A percentile compares a stretch with the other conserved stretches of the same genome.
Evolutionary conservation across 179 eudicot genomes (phyloP).

Genomic region (Actinidia chinensis): DNA sequence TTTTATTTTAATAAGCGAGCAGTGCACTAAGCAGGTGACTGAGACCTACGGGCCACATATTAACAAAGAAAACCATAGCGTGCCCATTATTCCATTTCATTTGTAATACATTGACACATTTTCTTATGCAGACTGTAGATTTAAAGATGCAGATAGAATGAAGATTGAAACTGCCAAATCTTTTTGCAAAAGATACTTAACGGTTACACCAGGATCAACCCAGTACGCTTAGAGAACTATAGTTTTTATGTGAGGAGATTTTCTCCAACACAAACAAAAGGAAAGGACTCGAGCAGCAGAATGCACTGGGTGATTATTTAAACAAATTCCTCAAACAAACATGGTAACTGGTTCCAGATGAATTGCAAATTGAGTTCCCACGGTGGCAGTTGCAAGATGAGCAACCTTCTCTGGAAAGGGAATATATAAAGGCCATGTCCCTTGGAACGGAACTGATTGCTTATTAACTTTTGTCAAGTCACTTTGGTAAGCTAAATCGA

Average conservation of each 20-base stretch:
- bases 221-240: neutral
- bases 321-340: neutral
- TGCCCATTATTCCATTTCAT: neutral
- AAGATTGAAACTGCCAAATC: neutral
- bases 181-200: neutral
- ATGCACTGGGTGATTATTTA: constrained; percentile 1
- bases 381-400: neutral
- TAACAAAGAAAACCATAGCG: neutral
- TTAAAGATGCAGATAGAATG: neutral
- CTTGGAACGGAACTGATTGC: too few species aligned
- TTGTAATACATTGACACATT: too few species aligned
- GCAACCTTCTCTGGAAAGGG: too few species aligned
- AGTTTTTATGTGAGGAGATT: neutral
- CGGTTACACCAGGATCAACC: neutral
- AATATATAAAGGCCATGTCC: too few species aligned
- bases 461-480: too few species aligned
- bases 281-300: neutral
- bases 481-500: too few species aligned
- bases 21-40: too few species aligned
- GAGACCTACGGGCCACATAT: neutral
- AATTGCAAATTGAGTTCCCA: neutral
- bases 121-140: neutral
- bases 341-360: neutral
- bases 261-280: neutral
- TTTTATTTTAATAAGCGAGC: neutral